phyloP scores from a whole-genome alignment of 331 rosid species.

The Malus hybrid region DNA sequence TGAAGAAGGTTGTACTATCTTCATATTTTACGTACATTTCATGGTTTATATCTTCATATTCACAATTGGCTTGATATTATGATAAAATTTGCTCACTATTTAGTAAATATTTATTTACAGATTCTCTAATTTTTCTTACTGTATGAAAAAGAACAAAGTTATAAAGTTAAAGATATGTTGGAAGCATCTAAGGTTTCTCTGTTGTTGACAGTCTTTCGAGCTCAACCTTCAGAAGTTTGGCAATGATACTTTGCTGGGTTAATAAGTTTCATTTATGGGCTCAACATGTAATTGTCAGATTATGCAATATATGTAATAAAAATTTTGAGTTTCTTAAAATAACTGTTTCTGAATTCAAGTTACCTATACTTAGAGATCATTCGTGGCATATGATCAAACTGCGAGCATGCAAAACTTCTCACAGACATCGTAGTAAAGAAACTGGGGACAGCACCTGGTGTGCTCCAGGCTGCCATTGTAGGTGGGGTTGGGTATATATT shows the following conservation, averaged over 20 bases:
- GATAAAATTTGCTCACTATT: neutral
- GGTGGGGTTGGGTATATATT: neutral
- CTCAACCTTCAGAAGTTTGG: neutral
- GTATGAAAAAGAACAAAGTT: neutral
- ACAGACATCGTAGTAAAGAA: too few species aligned
- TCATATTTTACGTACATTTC: neutral
- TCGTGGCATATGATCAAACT: neutral
- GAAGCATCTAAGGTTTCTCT: neutral
- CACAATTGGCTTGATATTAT: neutral
- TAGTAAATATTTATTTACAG: neutral
- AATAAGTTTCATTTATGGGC: neutral
- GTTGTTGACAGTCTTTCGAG: neutral
- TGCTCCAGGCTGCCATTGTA: neutral
- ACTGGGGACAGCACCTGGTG: neutral
- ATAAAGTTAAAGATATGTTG: neutral
- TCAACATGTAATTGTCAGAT: neutral
- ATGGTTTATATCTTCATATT: neutral
- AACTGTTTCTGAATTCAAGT: neutral
- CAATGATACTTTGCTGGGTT: neutral
- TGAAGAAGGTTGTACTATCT: conserved; percentile 62
- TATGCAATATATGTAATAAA: neutral
- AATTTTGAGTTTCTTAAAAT: neutral
- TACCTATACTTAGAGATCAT: neutral
- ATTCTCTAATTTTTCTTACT: neutral
- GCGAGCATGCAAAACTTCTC: neutral